phyloP scores from a whole-genome alignment of 139 green algal species.

The Nannochloris sp. region DNA sequence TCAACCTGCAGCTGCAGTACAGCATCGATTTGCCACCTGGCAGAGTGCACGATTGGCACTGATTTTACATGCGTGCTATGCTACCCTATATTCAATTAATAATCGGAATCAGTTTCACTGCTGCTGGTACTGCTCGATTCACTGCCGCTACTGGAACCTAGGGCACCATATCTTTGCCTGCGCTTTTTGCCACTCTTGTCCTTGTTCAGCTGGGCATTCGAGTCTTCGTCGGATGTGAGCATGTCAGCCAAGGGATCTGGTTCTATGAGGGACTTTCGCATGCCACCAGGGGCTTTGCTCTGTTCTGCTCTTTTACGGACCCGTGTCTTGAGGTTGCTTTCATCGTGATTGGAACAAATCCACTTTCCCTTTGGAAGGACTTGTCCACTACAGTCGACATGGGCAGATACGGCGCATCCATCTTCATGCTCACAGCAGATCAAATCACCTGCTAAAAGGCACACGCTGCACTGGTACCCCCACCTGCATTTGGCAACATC shows the following conservation, averaged over 20 bases:
- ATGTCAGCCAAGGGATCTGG: background rate
- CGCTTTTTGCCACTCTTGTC: conserved; percentile 5
- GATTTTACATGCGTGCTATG: too few relatives aligned
- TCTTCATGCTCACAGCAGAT: conserved; percentile 39
- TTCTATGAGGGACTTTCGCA: background rate
- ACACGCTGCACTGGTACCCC: conserved; percentile 31
- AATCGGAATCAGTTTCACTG: too few relatives aligned
- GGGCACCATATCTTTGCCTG: conserved; percentile 7
- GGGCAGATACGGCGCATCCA: conserved; percentile 22
- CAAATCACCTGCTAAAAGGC: conserved; percentile 30
- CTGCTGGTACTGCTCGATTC: background rate
- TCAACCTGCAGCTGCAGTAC: too few relatives aligned
- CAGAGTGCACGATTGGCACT: too few relatives aligned
- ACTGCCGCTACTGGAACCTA: background rate
- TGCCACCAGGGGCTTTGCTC: background rate
- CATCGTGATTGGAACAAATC: conserved; percentile 32
- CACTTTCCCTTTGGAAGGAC: conserved; percentile 13
- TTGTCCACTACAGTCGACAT: conserved; percentile 28
- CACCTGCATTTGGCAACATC: conserved; percentile 24
- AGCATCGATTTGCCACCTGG: too few relatives aligned
- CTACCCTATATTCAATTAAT: too few relatives aligned
- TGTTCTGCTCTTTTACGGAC: conserved; percentile 17
- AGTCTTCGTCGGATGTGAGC: background rate
- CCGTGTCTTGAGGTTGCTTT: conserved; percentile 20
- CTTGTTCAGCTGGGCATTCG: too few relatives aligned